Evolutionary conservation across 1,139 yeast species (phyloP).

Genomic region (Zhuliangozyma parablackwelliae): DNA sequence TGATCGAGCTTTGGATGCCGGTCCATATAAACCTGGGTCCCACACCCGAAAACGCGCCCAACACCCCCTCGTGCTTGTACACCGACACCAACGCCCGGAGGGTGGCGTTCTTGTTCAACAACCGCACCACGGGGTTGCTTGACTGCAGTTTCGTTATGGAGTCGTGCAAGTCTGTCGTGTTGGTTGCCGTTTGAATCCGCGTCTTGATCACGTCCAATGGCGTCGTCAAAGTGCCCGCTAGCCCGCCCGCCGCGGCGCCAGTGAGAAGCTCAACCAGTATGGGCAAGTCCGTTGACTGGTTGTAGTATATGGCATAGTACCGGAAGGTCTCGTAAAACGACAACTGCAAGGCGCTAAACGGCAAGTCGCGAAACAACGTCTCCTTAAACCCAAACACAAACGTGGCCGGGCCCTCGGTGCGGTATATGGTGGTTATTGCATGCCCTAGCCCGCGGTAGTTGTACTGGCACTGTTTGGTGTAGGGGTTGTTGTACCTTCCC

Average conservation of each 20-base stretch:
- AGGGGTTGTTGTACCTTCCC: slow-evolving; percentile 78
- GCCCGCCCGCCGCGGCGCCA: slow-evolving; percentile 96
- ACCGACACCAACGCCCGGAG: slow-evolving; percentile 60
- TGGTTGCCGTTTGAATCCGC: slow-evolving; percentile 69
- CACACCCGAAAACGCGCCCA: slow-evolving; percentile 87
- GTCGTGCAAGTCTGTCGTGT: slow-evolving; percentile 9
- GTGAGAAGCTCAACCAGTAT: slow-evolving; percentile 65
- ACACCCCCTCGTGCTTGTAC: slow-evolving; percentile 67
- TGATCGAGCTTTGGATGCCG: slow-evolving; percentile 88
- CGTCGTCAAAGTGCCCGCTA: slow-evolving; percentile 81
- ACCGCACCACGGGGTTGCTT: slow-evolving; percentile 7
- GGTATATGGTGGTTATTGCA: slow-evolving; percentile 62
- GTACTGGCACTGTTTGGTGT: slow-evolving; percentile 72
- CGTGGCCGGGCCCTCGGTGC: slow-evolving; percentile 69
- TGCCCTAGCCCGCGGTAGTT: slow-evolving; percentile 70
- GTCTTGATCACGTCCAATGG: slow-evolving; percentile 93
- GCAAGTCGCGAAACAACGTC: slow-evolving; percentile 84
- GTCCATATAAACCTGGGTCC: slow-evolving; percentile 98
- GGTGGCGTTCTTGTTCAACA: slow-evolving; percentile 51
- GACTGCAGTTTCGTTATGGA: slow-evolving; percentile 7
- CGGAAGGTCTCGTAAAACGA: slow-evolving; percentile 91
- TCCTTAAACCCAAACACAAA: slow-evolving; percentile 91
- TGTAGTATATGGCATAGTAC: slow-evolving; percentile 49
- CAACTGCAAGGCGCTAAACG: slow-evolving; percentile 92
- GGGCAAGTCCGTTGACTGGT: slow-evolving; percentile 46